phyloP scores from a whole-genome alignment of 441 rosid genomes.

The Macaranga tanarius region DNA sequence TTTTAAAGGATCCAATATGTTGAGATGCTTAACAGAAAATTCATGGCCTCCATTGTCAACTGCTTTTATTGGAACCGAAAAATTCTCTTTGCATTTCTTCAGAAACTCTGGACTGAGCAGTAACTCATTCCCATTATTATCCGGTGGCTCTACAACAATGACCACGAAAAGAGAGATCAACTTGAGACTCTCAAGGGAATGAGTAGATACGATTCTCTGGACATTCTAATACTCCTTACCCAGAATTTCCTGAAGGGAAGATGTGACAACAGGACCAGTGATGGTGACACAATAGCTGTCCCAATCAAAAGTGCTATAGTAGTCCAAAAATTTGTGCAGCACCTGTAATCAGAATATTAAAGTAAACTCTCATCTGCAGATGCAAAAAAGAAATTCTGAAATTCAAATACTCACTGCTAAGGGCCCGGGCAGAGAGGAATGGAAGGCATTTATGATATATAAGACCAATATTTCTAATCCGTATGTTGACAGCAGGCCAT shows the following conservation, averaged over 20 bases:
- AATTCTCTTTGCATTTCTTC: conserved; percentile 44
- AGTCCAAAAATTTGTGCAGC: conserved; percentile 70
- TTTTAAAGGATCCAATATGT: conserved; percentile 86
- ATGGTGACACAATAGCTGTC: conserved; percentile 54
- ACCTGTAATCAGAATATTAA: conserved; percentile 52
- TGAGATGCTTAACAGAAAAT: conserved; percentile 65
- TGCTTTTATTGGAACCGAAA: conserved; percentile 43
- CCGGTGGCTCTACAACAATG: conserved; percentile 37
- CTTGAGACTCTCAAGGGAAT: conserved; percentile 1
- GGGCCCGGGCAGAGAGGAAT: conserved; percentile 71
- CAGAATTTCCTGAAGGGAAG: conserved; percentile 48
- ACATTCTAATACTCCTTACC: conserved; percentile 44
- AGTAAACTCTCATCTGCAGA: conserved; percentile 20
- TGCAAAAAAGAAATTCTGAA: conserved; percentile 19
- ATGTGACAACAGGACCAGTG: conserved; percentile 58
- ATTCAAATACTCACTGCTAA: conserved; percentile 54
- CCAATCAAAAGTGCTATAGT: conserved; percentile 87
- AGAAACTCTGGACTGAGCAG: conserved; percentile 63
- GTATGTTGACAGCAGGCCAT: conserved; percentile 84
- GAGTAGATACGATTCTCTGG: conserved; percentile 15
- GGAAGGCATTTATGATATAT: conserved; percentile 66
- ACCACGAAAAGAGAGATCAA: conserved; percentile 21
- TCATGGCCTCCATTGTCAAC: conserved; percentile 35
- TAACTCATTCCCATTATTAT: conserved; percentile 38
- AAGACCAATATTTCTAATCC: conserved; percentile 82